Conservation (phyloP, 2,329 filamentous ascomycete genomes). For the Aspergillus intermedius region DNA sequence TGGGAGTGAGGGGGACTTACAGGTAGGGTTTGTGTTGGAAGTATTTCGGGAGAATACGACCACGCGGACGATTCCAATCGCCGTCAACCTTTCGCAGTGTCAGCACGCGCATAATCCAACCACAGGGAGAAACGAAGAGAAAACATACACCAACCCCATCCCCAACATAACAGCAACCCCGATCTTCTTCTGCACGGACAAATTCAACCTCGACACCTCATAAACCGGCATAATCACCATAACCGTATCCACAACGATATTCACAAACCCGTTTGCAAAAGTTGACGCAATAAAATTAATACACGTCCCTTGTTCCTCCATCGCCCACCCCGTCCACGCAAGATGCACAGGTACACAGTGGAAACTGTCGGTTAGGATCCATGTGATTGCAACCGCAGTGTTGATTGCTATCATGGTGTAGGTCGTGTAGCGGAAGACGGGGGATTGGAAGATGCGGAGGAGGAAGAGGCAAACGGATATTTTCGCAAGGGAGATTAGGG, state of each 20-base stretch:
- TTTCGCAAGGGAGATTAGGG: conserved; percentile 17
- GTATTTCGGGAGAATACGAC: conserved; percentile 20
- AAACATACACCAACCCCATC: conserved; percentile 11
- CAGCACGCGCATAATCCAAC: too few species aligned
- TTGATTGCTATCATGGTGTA: conserved; percentile 18
- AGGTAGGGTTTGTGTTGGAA: conserved; percentile 14
- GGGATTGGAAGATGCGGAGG: conserved; percentile 16
- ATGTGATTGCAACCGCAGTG: conserved; percentile 13
- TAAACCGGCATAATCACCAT: conserved; percentile 17
- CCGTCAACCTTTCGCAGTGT: not conserved
- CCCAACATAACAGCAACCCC: conserved; percentile 14
- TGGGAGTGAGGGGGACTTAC: not conserved
- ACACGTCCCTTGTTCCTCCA: conserved; percentile 9
- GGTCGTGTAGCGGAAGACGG: conserved; percentile 10
- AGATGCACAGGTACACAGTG: conserved; percentile 16
- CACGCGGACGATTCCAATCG: conserved; percentile 11
- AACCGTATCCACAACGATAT: conserved; percentile 14
- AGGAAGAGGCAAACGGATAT: conserved; percentile 20
- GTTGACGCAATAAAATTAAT: conserved; percentile 14
- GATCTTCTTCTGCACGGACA: conserved; percentile 11
- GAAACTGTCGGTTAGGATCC: conserved; percentile 12
- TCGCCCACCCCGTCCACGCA: conserved; percentile 14
- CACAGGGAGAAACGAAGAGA: not conserved
- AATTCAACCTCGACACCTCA: conserved; percentile 14
- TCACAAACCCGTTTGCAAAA: conserved; percentile 13